Evolutionary conservation across 768 basidiomycete species (phyloP).

Genomic region (Suillus variegatus): DNA sequence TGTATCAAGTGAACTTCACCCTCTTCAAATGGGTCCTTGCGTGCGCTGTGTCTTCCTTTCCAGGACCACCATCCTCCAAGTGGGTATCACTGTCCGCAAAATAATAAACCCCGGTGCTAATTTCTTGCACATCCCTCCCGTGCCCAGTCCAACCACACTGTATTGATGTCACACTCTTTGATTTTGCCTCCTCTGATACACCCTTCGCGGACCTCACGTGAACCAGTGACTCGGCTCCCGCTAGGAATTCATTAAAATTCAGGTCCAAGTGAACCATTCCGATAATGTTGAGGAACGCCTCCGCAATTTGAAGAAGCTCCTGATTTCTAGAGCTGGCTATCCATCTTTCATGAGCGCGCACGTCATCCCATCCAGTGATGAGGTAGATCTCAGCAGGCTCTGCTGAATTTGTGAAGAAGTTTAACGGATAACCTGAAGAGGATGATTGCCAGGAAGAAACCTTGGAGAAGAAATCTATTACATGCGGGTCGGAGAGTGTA

Average conservation of each 20-base stretch:
- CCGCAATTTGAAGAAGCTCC: conserved; percentile 33
- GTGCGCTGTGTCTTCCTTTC: neutral
- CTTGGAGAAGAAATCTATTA: conserved; percentile 32
- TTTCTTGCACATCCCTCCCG: conserved; percentile 19
- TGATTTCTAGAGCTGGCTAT: conserved; percentile 42
- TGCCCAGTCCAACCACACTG: conserved; percentile 1
- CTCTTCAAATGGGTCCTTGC: conserved; percentile 16
- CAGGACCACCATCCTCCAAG: neutral
- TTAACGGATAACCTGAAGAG: conserved; percentile 43
- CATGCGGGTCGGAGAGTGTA: conserved; percentile 29
- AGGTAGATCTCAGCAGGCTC: conserved; percentile 34
- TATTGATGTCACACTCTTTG: neutral
- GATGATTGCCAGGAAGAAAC: conserved; percentile 39
- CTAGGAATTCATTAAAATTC: conserved; percentile 36
- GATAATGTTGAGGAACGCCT: conserved; percentile 31
- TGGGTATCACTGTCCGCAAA: conserved; percentile 8
- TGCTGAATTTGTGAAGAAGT: conserved; percentile 33
- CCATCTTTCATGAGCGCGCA: conserved; percentile 43
- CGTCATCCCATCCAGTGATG: conserved; percentile 46
- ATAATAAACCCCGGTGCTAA: conserved; percentile 14
- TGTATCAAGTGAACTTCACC: conserved; percentile 1
- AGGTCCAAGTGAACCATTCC: conserved; percentile 42
- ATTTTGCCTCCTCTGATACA: neutral
- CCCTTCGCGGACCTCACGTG: conserved; percentile 13
- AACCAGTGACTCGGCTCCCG: conserved; percentile 7